A percentile compares a stretch with the other conserved stretches of the same genome.
phyloP scores from a whole-genome alignment of 192 early-diverging fungal species.

The Coemansia sp. region DNA sequence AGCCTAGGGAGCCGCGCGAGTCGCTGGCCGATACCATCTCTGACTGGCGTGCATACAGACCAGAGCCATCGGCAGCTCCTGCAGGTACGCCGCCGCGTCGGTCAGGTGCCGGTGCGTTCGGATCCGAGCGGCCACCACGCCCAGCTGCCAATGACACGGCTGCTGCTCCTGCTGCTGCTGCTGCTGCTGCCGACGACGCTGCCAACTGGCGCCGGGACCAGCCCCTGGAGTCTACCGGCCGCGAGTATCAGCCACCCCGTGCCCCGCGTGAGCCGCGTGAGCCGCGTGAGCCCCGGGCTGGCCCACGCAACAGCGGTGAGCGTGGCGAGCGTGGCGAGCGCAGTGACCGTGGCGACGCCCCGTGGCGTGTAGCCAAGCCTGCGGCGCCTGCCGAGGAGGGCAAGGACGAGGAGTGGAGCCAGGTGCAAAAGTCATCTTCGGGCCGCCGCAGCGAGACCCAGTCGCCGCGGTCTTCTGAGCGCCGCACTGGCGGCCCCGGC shows the following conservation, averaged over 20 bases:
- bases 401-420: constrained; percentile 42
- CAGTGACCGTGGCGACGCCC: background rate
- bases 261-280: constrained; percentile 18
- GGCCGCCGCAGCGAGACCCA: constrained; percentile 4
- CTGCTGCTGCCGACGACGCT: background rate
- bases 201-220: constrained; percentile 1
- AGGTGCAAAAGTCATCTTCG: constrained; percentile 21
- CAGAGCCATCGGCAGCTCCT: constrained; percentile 12
- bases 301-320: constrained; percentile 16
- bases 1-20: constrained; percentile 14
- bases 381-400: background rate
- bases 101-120: background rate
- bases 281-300: constrained; percentile 24
- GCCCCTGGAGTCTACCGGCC: constrained; percentile 4
- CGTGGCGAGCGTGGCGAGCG: background rate
- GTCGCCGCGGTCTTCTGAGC: constrained; percentile 17
- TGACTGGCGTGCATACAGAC: constrained; percentile 3
- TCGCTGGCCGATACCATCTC: constrained; percentile 1
- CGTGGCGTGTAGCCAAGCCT: constrained; percentile 7
- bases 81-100: constrained; percentile 2
- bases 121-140: constrained; percentile 3
- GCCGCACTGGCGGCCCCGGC: constrained; percentile 16
- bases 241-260: constrained; percentile 17
- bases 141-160: background rate
- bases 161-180: background rate